Base-by-base conservation (phyloP, 2,329 filamentous ascomycete species). In the Claviceps capensis region DNA sequence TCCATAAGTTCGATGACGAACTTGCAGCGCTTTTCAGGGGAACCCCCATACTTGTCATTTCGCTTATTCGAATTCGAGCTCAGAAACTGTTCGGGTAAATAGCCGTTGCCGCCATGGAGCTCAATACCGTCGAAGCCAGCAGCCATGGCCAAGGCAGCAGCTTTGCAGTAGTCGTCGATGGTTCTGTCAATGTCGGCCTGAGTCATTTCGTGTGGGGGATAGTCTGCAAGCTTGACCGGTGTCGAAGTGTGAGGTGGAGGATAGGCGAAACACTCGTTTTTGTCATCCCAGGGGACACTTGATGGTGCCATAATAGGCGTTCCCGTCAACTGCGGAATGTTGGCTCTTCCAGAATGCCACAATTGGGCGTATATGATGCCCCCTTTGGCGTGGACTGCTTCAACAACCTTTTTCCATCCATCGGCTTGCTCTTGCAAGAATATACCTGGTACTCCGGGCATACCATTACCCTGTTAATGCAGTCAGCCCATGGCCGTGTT, bases 321-420 rank as follows among this genome's bases (percentile, higher is more conserved):
- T 4, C 69, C 72, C 0, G 66, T 65, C 37, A 65, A 53, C 1
- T 67, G 65, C 0, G 63, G 55, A 58, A 75, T 55, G 3, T 68
- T 69, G 22, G 61, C 62, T 0, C 70, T 68, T 0, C 70, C 70
- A 0, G 69, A 64, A 13, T 65, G 63, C 68, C 69, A 85, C 0
- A 86, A 69, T 63, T 86, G 83, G n/a, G 73, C 62, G 63, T 75
- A 84, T 54, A 83, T 79, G 59, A 71, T 76, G 41, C 71, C 73
- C 43, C 78, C 78, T 57, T 79, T 77, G 30, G 70, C 70, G 64
- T 86, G 83, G 1, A 86, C 80, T 1, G 74, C 77, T 47, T 78
- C 73, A 1, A 77, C 79, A 30, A 85, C 67, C 52, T 71, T 67
- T 14, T 72, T 76, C 82, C 82, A 86, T 0, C 70, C 76, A 0